A percentile compares a stretch with the other conserved stretches of the same genome.
phyloP scores from a whole-genome alignment of 2,329 filamentous ascomycete species.

The Tolypocladium nubicola region DNA sequence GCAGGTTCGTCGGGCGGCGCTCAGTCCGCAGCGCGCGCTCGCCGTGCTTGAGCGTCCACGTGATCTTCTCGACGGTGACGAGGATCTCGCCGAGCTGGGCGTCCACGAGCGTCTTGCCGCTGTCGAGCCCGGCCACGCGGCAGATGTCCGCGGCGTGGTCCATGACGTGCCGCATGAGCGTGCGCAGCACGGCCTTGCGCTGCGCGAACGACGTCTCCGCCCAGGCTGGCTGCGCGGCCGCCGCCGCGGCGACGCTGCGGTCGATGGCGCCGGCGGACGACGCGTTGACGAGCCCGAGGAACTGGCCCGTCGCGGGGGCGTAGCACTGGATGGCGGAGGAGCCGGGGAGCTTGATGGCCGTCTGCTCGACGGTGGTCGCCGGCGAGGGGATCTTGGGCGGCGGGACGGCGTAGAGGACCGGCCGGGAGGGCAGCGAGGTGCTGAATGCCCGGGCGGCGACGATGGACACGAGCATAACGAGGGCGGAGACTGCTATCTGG shows the following conservation, averaged over 20 bases:
- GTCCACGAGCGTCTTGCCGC: conserved; percentile 93
- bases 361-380: conserved; percentile 44
- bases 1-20: conserved; percentile 70
- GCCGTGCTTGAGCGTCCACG: conserved; percentile 88
- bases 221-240: conserved; percentile 69
- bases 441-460: conserved; percentile 17
- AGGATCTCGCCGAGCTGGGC: conserved; percentile 90
- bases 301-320: conserved; percentile 77
- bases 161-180: conserved; percentile 72
- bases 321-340: conserved; percentile 71
- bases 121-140: conserved; percentile 77
- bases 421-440: conserved; percentile 21
- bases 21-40: conserved; percentile 67
- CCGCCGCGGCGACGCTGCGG: conserved; percentile 61
- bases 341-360: conserved; percentile 54
- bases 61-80: conserved; percentile 85
- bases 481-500: conserved; percentile 11
- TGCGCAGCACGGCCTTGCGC: conserved; percentile 67
- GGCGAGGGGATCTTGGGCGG: conserved; percentile 51
- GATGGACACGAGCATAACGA: conserved; percentile 17
- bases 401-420: conserved; percentile 50
- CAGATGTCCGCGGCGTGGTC: conserved; percentile 86
- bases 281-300: conserved; percentile 70
- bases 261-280: conserved; percentile 71
- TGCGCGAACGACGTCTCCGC: conserved; percentile 65